Evolutionary conservation across 2,329 filamentous ascomycete species (phyloP).

Genomic region (Verticillium tricorpus): DNA sequence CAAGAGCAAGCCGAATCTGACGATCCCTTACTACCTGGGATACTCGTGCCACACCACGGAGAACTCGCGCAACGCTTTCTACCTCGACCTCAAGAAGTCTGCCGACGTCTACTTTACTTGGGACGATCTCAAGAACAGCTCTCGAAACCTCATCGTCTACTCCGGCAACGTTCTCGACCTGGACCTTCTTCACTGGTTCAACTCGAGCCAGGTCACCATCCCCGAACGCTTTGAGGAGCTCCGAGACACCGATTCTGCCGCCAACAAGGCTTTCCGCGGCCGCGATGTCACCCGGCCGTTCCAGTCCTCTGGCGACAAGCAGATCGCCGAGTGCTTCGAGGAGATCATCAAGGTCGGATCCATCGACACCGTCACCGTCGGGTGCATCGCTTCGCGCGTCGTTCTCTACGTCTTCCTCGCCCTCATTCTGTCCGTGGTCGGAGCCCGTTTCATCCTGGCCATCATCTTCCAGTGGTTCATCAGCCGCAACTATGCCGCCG

Average conservation of each 20-base stretch:
- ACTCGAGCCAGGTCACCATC: conserved; percentile 70
- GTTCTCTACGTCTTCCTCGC: conserved; percentile 90
- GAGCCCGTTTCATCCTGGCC: conserved; percentile 82
- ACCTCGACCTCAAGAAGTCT: conserved; percentile 57
- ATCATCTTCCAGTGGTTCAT: conserved; percentile 96
- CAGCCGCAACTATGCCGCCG: conserved; percentile 76
- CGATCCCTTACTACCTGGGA: conserved; percentile 71
- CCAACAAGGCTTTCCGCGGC: conserved; percentile 65
- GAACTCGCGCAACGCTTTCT: conserved; percentile 68
- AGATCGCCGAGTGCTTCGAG: conserved; percentile 78
- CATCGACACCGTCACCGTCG: conserved; percentile 92
- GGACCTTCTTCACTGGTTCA: conserved; percentile 85
- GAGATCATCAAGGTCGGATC: conserved; percentile 95
- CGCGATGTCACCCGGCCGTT: conserved; percentile 87
- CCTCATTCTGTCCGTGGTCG: conserved; percentile 87
- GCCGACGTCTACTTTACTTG: conserved; percentile 96
- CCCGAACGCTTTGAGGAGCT: conserved; percentile 78
- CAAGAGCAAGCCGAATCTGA: conserved; percentile 70
- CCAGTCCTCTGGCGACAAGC: conserved; percentile 73
- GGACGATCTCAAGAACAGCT: conserved; percentile 85
- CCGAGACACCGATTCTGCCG: conserved; percentile 56
- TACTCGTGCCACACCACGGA: conserved; percentile 83
- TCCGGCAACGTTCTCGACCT: conserved; percentile 91
- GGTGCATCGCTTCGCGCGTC: conserved; percentile 95
- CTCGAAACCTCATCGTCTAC: conserved; percentile 89